These are phyloP conservation scores for Rutstroemia sp. DNA, from an alignment of 2,329 filamentous ascomycete genomes.

Conservation along the genomic window DNA sequence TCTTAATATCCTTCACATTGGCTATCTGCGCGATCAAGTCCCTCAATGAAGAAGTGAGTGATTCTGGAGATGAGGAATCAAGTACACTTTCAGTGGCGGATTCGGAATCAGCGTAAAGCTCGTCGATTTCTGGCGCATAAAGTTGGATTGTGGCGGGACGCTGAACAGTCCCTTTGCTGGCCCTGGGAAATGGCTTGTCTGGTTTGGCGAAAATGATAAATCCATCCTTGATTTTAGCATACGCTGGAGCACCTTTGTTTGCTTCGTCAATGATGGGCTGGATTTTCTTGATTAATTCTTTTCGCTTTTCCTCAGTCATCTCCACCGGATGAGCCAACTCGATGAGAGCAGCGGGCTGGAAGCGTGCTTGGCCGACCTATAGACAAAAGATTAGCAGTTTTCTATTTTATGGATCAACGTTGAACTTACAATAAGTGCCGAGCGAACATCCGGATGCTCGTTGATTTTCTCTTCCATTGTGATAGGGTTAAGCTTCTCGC, in stretches of 20 bases:
- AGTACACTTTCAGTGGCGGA: background rate
- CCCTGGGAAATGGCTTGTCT: conserved; percentile 9
- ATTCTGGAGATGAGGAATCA: background rate
- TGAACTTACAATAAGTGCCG: conserved; percentile 1
- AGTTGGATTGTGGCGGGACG: conserved; percentile 4
- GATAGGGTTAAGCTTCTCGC: conserved; percentile 32
- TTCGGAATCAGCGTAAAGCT: conserved; percentile 2
- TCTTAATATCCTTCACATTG: background rate
- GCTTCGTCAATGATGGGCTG: conserved; percentile 5
- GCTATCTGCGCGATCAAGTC: background rate
- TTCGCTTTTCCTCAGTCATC: background rate
- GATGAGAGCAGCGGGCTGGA: conserved; percentile 12
- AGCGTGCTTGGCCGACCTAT: conserved; percentile 17
- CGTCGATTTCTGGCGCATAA: conserved; percentile 12
- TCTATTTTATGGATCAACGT: conserved; percentile 22
- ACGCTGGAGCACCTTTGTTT: conserved; percentile 5
- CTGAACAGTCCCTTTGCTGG: conserved; percentile 12
- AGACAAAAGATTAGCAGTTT: no score
- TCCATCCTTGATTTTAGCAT: conserved; percentile 1
- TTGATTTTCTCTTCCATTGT: conserved; percentile 2
- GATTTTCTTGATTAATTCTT: conserved; percentile 19
- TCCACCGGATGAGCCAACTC: background rate
- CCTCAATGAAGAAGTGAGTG: background rate
- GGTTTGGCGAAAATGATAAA: conserved; percentile 5
- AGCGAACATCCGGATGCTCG: background rate